Percentiles rank a stretch among this genome's conserved stretches.
Evolutionary conservation across 1,284 basidiomycete species (phyloP).

Genomic region (Naganishia liquefaciens): DNA sequence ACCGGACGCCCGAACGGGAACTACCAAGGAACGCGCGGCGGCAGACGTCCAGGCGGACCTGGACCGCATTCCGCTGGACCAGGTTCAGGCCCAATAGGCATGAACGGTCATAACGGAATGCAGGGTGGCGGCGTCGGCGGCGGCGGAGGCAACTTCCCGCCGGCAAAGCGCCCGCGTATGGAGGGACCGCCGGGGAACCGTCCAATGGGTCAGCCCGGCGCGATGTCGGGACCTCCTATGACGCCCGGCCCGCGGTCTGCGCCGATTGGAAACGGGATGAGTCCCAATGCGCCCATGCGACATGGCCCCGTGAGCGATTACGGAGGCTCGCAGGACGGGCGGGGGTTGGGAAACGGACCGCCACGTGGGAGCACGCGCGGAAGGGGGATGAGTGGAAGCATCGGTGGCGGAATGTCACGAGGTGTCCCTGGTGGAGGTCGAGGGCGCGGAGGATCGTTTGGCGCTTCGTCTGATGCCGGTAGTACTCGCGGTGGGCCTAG

Average conservation of each 20-base stretch:
- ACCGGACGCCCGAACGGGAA: slow-evolving; percentile 29
- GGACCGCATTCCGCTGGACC: slow-evolving; percentile 8
- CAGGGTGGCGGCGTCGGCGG: neutral
- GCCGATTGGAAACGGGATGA: slow-evolving; percentile 30
- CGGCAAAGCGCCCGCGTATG: slow-evolving; percentile 73
- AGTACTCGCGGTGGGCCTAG: slow-evolving; percentile 14
- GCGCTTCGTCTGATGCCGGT: slow-evolving; percentile 15
- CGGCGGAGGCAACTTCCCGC: slow-evolving; percentile 44
- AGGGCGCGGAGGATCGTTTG: slow-evolving; percentile 25
- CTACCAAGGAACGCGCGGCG: slow-evolving; percentile 35
- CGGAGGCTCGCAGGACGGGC: slow-evolving; percentile 13
- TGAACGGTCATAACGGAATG: neutral
- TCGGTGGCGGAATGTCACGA: slow-evolving; percentile 7
- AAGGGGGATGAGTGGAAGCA: slow-evolving; percentile 1
- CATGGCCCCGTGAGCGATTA: slow-evolving; percentile 9
- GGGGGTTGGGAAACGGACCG: slow-evolving; percentile 2
- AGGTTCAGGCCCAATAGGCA: slow-evolving; percentile 5
- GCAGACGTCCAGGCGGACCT: slow-evolving; percentile 28
- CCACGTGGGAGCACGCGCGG: slow-evolving; percentile 18
- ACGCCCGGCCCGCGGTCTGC: slow-evolving; percentile 16
- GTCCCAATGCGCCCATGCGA: slow-evolving; percentile 26
- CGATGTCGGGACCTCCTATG: slow-evolving; percentile 32
- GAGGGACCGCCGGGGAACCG: slow-evolving; percentile 62
- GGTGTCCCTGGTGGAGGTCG: slow-evolving; percentile 23
- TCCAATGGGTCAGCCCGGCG: slow-evolving; percentile 29